These are phyloP conservation scores for Phytophthora pinifolia DNA, from an alignment of 352 stramenopile genomes.

Conservation along the genomic window DNA sequence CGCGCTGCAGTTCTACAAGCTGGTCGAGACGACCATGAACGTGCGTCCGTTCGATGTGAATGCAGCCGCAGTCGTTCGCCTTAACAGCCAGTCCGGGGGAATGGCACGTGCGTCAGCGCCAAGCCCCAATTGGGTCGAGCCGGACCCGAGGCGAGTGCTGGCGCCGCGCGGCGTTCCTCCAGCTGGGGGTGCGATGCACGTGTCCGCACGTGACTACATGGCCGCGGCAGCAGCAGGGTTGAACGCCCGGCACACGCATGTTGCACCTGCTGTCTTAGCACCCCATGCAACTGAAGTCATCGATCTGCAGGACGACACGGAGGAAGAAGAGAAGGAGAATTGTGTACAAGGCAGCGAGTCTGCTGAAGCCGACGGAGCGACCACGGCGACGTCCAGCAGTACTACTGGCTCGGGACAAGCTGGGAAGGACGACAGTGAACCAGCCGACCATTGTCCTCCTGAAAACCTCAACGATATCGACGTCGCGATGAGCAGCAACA, in stretches of 20 bases:
- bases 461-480: neutral
- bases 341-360: neutral
- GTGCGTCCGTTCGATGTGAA: constrained; percentile 30
- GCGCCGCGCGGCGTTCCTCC: constrained; percentile 3
- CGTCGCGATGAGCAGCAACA: too few relatives aligned
- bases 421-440: neutral
- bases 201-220: neutral
- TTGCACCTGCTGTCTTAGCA: neutral
- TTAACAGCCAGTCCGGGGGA: constrained; percentile 5
- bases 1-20: constrained; percentile 35
- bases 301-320: constrained; percentile 35
- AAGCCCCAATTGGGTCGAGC: constrained; percentile 20
- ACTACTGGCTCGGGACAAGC: neutral
- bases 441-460: neutral
- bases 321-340: constrained; percentile 28
- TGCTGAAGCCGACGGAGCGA: neutral
- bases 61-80: constrained; percentile 4
- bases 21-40: constrained; percentile 35
- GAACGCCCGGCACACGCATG: neutral
- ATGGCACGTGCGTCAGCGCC: neutral
- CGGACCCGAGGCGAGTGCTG: constrained; percentile 10
- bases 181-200: constrained; percentile 9
- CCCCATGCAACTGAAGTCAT: constrained; percentile 18
- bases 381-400: neutral
- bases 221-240: constrained; percentile 7